Base-by-base conservation (phyloP, 1,284 basidiomycete species). In the Schizophyllum amplum region DNA sequence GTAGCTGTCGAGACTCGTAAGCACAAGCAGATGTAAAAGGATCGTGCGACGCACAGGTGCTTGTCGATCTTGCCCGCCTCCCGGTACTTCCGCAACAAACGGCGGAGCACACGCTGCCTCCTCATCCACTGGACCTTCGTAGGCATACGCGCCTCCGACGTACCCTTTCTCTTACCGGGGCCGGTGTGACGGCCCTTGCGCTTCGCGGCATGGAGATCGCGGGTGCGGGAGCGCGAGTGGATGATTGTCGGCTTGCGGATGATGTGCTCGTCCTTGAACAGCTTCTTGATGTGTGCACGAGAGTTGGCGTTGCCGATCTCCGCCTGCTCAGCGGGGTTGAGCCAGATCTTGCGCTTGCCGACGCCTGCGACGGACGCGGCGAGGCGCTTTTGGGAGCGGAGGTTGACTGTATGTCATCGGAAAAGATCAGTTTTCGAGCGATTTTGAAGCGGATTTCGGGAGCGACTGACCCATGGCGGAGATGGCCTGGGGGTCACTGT, bases 61-160 rank as follows among this genome's bases (percentile, higher is more conserved):
- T 97, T 98, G 81, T 99, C 97, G 74, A 99, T 99, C 83, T 99
- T 99, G 72, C 97, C 96, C 51, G 94, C 90, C 75, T 99, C 97
- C 71, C 96, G 84, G 86, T 99, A 99, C 79, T 99, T 99, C 78
- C 92, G 85, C 77, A 99, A 78, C 73, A 99, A 72, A 74, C 96
- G 84, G 71, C 96, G 85, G 71, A 99, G 80, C 53, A 99, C 97
- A 69, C 96, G 81, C 83, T 99, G 97, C 75, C 96, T 87, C 76
- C 96, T 83, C 92, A 99, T 96, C 96, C 96, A 99, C 68, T 89
- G 83, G 57, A 98, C 93, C 82, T 99, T 99, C 73, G 90, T 92
- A 57, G 96, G 96, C 90, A 99, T 96, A 72, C 96, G 84, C 62
- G 96, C 97, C 80, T 99, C 96, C 51, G 90, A 73, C 60, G 94